Conservation (phyloP, 225 moss, liverwort and hornwort genomes). For the Physcomitrellopsis africana region DNA sequence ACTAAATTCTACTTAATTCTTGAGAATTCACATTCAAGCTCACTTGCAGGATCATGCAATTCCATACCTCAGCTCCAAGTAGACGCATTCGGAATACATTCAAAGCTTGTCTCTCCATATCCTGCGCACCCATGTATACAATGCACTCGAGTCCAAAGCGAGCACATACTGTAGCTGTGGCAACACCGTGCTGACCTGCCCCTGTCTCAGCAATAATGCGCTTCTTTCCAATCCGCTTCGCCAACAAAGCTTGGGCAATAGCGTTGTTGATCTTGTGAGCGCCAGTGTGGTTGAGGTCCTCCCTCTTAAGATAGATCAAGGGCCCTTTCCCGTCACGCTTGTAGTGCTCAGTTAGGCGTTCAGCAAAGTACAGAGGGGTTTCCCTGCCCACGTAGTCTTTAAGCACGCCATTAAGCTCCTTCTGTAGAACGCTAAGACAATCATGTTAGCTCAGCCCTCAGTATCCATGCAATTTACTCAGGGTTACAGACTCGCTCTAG, state of each 20-base stretch:
- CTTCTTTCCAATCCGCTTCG: constrained; percentile 89
- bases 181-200: constrained; percentile 98
- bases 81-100: constrained; percentile 98
- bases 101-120: constrained; percentile 95
- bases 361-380: constrained; percentile 93
- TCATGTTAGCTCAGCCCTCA: constrained; percentile 14
- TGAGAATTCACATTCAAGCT: constrained; percentile 7
- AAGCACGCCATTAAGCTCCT: constrained; percentile 68
- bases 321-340: constrained; percentile 79
- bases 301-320: constrained; percentile 88
- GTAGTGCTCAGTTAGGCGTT: constrained; percentile 86
- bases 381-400: constrained; percentile 97
- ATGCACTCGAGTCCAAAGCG: constrained; percentile 92
- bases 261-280: constrained; percentile 99
- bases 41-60: not conserved
- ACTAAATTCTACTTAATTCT: not conserved
- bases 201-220: constrained; percentile 98
- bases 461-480: constrained; percentile 5
- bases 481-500: not conserved
- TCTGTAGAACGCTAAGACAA: constrained; percentile 39
- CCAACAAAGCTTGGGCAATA: constrained; percentile 86
- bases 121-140: constrained; percentile 95
- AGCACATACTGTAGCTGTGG: constrained; percentile 95
- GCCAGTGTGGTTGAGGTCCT: constrained; percentile 95
- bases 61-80: constrained; percentile 89